Conservation (phyloP, 805 yeast genomes). For the Pichia membranifaciens region DNA sequence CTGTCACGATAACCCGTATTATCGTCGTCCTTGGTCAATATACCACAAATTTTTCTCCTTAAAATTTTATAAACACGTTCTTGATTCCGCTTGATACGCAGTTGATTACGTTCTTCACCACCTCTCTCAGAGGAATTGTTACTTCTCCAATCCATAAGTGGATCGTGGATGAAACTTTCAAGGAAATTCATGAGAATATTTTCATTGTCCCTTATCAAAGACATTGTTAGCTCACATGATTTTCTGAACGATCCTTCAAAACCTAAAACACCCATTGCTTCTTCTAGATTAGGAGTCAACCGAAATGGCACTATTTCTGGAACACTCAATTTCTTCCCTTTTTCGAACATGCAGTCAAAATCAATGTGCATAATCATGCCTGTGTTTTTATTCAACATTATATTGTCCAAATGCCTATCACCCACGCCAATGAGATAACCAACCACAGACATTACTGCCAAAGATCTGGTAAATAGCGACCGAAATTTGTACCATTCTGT, state of each 20-base stretch:
- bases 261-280: constrained; percentile 80
- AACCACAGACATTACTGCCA: constrained; percentile 96
- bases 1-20: constrained; percentile 32
- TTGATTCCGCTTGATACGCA: constrained; percentile 19
- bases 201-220: constrained; percentile 69
- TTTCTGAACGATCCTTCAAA: constrained; percentile 86
- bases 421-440: constrained; percentile 94
- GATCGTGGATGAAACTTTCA: constrained; percentile 90
- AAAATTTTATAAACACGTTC: constrained; percentile 61
- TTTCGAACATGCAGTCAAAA: constrained; percentile 93
- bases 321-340: constrained; percentile 60
- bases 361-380: constrained; percentile 92
- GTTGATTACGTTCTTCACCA: constrained; percentile 11
- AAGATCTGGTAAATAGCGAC: constrained; percentile 64
- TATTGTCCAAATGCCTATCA: constrained; percentile 93
- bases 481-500: constrained; percentile 80
- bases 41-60: constrained; percentile 77
- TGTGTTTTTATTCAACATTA: constrained; percentile 61
- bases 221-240: constrained; percentile 78
- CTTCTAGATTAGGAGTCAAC: constrained; percentile 79
- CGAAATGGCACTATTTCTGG: constrained; percentile 97
- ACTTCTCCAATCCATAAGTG: constrained; percentile 72
- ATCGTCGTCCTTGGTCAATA: constrained; percentile 58
- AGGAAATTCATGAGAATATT: constrained; percentile 81
- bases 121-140: background rate